These are phyloP conservation scores for Cladorrhinum sp. DNA, from an alignment of 2,329 filamentous ascomycete genomes.

Conservation along the genomic window DNA sequence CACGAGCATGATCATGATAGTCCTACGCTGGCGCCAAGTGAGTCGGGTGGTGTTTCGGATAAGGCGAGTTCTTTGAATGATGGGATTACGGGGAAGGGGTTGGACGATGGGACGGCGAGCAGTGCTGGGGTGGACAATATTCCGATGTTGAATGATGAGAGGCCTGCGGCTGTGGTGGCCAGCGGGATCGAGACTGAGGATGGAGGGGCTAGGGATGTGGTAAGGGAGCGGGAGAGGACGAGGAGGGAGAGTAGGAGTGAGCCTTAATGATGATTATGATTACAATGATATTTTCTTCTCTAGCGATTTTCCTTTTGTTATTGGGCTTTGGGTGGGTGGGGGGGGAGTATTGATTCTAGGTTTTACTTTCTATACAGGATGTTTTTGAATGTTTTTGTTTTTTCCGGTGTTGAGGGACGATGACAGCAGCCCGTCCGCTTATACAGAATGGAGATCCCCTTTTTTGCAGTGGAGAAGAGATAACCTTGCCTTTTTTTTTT, in stretches of 20 bases:
- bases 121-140: constrained; percentile 49
- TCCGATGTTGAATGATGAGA: constrained; percentile 53
- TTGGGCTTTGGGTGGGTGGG: neutral
- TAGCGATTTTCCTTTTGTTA: neutral
- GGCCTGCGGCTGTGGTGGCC: constrained; percentile 20
- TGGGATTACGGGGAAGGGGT: constrained; percentile 20
- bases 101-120: constrained; percentile 30
- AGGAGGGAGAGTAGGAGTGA: constrained; percentile 27
- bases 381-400: neutral
- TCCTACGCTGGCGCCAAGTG: constrained; percentile 39
- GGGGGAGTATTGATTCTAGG: too few relatives aligned
- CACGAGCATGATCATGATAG: neutral
- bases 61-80: constrained; percentile 18
- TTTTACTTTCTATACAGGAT: neutral
- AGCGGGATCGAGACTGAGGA: constrained; percentile 38
- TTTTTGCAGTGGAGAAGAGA: too few relatives aligned
- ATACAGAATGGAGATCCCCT: too few relatives aligned
- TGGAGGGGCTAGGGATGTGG: constrained; percentile 41
- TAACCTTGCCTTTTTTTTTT: too few relatives aligned
- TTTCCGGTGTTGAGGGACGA: too few relatives aligned
- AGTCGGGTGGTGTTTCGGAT: neutral
- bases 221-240: constrained; percentile 49
- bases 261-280: constrained; percentile 3
- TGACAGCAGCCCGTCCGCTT: too few relatives aligned
- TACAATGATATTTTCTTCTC: neutral